Conservation (phyloP, 2,329 filamentous ascomycete species). For the Colletotrichum sp. region DNA sequence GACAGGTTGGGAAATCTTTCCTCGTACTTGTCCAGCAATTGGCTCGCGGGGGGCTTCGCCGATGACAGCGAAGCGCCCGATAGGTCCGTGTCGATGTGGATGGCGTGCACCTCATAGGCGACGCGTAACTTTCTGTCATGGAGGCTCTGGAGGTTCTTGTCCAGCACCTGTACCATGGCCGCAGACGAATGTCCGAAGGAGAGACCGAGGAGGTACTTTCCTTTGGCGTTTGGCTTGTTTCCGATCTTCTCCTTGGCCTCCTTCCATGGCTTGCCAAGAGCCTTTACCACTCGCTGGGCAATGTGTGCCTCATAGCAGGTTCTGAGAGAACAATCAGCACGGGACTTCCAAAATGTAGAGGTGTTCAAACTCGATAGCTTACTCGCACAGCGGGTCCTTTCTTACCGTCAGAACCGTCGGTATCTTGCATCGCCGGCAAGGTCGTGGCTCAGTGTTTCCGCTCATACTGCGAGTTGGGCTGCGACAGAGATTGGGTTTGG, state of each 20-base stretch:
- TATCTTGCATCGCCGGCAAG: conserved; percentile 27
- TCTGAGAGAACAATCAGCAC: conserved; percentile 27
- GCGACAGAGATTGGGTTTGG: not conserved
- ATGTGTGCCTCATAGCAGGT: conserved; percentile 81
- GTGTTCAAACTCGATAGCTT: not conserved
- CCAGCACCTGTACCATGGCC: conserved; percentile 76
- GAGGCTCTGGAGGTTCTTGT: conserved; percentile 71
- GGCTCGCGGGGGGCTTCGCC: conserved; percentile 36
- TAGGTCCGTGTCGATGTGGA: conserved; percentile 57
- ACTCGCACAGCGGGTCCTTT: conserved; percentile 30
- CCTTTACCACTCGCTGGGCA: conserved; percentile 79
- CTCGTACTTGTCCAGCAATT: conserved; percentile 58
- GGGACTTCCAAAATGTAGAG: not conserved
- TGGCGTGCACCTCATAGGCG: conserved; percentile 70
- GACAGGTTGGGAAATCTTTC: conserved; percentile 68
- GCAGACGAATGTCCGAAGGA: conserved; percentile 86
- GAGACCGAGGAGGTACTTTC: conserved; percentile 74
- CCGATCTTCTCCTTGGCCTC: conserved; percentile 38
- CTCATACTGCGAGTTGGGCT: conserved; percentile 4
- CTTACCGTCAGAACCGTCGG: conserved; percentile 24
- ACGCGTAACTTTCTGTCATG: conserved; percentile 66
- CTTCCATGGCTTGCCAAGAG: conserved; percentile 58
- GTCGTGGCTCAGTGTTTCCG: not conserved
- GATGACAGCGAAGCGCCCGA: conserved; percentile 3
- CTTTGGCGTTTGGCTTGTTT: conserved; percentile 32